These are phyloP conservation scores for Climacium dendroides DNA, from an alignment of 225 moss, liverwort and hornwort genomes.

Conservation along the genomic window DNA sequence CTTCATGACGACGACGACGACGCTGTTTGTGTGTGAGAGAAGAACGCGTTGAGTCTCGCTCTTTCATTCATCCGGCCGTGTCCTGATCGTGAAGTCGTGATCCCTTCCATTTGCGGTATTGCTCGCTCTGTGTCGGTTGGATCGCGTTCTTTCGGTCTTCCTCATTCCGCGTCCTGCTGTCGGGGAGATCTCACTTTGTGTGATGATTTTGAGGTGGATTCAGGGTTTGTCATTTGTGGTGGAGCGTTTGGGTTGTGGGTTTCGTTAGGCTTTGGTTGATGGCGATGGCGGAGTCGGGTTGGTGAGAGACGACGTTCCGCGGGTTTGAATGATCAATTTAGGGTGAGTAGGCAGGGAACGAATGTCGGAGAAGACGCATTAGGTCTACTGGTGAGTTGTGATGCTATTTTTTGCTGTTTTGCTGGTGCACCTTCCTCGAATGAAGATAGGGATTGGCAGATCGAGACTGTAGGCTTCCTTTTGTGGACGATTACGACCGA, in stretches of 20 bases:
- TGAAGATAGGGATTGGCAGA: slow-evolving; percentile 14
- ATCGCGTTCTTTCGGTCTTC: background rate
- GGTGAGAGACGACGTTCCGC: background rate
- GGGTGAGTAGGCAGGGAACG: background rate
- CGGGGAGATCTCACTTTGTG: background rate
- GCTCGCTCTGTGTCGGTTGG: background rate
- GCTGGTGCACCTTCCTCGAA: background rate
- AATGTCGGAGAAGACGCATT: background rate
- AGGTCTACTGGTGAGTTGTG: background rate
- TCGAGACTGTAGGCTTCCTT: background rate
- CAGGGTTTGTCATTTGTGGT: background rate
- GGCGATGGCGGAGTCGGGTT: background rate
- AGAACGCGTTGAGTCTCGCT: background rate
- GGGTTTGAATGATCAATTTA: background rate
- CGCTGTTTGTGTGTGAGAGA: background rate
- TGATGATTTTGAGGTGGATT: background rate
- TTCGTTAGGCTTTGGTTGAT: background rate
- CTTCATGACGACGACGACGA: background rate
- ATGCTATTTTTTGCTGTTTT: background rate
- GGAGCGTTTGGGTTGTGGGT: background rate
- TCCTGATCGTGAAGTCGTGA: background rate
- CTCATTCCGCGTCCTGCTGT: background rate
- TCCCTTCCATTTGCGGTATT: background rate
- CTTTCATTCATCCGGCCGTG: slow-evolving; percentile 2
- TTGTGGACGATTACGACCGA: background rate